Evolutionary conservation across 75 land plant species (phyloP).

Genomic region (Picea glauca): DNA sequence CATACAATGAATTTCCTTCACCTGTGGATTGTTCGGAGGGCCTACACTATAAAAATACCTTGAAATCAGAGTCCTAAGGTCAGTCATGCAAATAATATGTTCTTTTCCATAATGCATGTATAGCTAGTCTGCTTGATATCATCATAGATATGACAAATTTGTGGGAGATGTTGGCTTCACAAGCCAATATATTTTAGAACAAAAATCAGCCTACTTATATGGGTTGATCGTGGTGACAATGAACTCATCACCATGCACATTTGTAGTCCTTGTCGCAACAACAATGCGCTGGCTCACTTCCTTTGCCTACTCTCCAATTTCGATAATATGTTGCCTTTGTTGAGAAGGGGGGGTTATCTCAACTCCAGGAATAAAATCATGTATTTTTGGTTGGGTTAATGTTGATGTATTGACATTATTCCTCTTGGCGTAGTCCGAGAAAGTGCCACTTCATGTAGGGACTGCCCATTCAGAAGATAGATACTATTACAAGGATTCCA

Average conservation of each 20-base stretch:
- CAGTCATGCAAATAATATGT: conserved; percentile 94
- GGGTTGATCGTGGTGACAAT: conserved; percentile 98
- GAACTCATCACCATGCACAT: conserved; percentile 98
- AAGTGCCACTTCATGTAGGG: no score
- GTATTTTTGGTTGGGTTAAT: no score
- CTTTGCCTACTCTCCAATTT: conserved; percentile 97
- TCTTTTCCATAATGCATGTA: conserved; percentile 98
- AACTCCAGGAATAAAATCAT: no score
- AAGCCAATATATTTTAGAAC: conserved; percentile 97
- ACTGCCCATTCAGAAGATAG: no score
- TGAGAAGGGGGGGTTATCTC: no score
- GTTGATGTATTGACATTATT: no score
- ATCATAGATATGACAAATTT: conserved; percentile 96
- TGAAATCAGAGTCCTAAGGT: conserved; percentile 8
- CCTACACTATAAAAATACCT: no score
- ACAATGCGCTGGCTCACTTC: conserved; percentile 44
- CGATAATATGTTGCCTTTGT: conserved; percentile 89
- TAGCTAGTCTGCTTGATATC: conserved; percentile 99
- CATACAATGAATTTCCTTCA: no score
- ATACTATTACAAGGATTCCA: no score
- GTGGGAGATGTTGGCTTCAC: conserved; percentile 96
- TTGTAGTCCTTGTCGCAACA: conserved; percentile 92
- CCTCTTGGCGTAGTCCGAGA: no score
- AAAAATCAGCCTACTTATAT: conserved; percentile 94
- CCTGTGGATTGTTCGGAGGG: no score